Conservation (phyloP, 495 filamentous ascomycete species). For the Neurospora hispaniola region DNA sequence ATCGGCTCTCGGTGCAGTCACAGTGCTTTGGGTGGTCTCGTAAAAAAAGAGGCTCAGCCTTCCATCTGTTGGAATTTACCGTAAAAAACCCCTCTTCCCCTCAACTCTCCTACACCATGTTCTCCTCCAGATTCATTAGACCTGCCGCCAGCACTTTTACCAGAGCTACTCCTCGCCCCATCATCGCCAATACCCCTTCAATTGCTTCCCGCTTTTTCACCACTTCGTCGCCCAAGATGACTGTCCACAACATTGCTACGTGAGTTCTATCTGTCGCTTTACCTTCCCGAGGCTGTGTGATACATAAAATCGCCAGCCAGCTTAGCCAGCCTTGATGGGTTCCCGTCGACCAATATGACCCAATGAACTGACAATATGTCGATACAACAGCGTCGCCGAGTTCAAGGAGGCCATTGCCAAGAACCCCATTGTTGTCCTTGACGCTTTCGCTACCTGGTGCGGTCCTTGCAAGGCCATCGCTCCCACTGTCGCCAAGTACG, state of each 20-base stretch:
- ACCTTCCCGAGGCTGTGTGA: not conserved
- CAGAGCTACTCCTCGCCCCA: conserved; percentile 4
- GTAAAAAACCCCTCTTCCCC: conserved; percentile 1
- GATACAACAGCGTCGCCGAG: conserved; percentile 48
- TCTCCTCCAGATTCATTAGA: conserved; percentile 18
- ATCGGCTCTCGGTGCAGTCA: not conserved
- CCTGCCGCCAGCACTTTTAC: conserved; percentile 7
- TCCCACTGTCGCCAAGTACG: conserved; percentile 52
- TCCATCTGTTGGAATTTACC: not conserved
- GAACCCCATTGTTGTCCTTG: conserved; percentile 60
- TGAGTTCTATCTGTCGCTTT: conserved; percentile 17
- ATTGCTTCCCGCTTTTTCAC: conserved; percentile 27
- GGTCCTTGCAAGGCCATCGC: conserved; percentile 89
- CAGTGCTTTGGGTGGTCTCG: not conserved
- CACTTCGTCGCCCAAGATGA: conserved; percentile 33
- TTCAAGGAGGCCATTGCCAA: conserved; percentile 48
- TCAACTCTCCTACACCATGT: conserved; percentile 5
- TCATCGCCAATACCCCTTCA: not conserved
- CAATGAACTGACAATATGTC: conserved; percentile 7
- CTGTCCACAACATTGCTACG: conserved; percentile 31
- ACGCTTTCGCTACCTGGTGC: conserved; percentile 89
- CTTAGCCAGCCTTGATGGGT: no score
- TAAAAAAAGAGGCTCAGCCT: not conserved
- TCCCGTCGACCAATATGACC: not conserved
- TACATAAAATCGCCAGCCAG: not conserved